phyloP scores from a whole-genome alignment of 805 yeast species.

The Candida nanaspora region DNA sequence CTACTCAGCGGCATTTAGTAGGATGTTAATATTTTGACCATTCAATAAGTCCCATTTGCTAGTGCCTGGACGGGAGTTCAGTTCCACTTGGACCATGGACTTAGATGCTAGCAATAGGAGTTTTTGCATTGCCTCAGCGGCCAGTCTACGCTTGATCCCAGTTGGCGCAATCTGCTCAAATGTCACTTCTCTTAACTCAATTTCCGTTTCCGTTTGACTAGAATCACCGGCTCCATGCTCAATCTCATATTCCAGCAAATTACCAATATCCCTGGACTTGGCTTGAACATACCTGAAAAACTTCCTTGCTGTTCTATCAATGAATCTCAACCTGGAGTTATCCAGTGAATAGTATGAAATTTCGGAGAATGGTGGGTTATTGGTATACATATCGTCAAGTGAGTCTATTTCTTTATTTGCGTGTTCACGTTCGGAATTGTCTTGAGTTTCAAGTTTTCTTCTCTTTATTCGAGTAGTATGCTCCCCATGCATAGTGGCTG shows the following conservation, averaged over 20 bases:
- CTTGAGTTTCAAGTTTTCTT: not conserved
- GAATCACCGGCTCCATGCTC: not conserved
- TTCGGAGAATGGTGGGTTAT: not conserved
- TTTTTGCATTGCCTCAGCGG: conserved; percentile 13
- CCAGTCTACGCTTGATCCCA: conserved; percentile 4
- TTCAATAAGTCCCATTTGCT: conserved; percentile 19
- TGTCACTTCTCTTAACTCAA: conserved; percentile 6
- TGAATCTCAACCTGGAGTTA: not conserved
- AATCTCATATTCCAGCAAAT: conserved; percentile 1
- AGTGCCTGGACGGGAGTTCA: conserved; percentile 6
- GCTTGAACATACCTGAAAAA: not conserved
- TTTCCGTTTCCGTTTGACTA: conserved; percentile 2
- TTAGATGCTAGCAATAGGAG: conserved; percentile 13
- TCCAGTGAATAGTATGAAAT: not conserved
- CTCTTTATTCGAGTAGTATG: not conserved
- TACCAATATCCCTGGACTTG: not conserved
- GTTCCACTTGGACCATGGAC: conserved; percentile 7
- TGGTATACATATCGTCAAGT: not conserved
- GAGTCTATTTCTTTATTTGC: not conserved
- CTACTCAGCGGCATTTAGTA: conserved; percentile 2
- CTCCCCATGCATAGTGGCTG: not conserved
- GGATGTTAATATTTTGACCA: conserved; percentile 11
- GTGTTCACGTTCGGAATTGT: not conserved
- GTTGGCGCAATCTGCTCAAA: conserved; percentile 9
- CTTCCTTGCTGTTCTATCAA: not conserved